Base-by-base conservation (phyloP, 345 rosid genomes). In the Boechera retrofracta region DNA sequence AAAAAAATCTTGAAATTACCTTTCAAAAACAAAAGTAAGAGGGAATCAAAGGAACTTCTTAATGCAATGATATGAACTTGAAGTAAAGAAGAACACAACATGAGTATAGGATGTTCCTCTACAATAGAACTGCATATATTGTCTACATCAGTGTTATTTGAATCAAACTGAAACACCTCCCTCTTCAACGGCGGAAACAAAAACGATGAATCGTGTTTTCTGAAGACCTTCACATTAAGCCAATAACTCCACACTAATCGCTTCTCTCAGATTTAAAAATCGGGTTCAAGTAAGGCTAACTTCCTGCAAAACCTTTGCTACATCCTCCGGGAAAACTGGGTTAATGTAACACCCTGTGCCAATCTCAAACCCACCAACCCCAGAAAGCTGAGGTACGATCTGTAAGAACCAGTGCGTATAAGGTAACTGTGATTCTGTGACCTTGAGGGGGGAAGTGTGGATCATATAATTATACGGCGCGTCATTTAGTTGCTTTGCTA, bases 401-500 rank as follows among this genome's bases (percentile, higher is more conserved):
- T 84, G 93, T 53, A 90, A 69, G 79, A 80, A 92, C 99, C 98
- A 95, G 75, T 95, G 97, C 41, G 75, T 49, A 57, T 86, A 89
- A 6, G 78, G 80, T 72, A 81, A 76, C 33, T 87, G 84, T 0
- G 83, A 78, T 29, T 79, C 78, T 0, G 80, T 64, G 45, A 81
- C 72, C 59, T 80, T 75, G 41, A 88, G 81, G 1, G 96, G 97
- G 66, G 96, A 85, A 33, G 93, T 89, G 15, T 92, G 98, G 80
- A 92, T 92, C 97, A 92, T 92, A 71, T 88, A 89, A 73, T 91
- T 88, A 84, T 85, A 92, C 0, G 96, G 96, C 0, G 89, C 97
- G n/a, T 84, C 81, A 10, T 92, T 85, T 76, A 92, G 72, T 47
- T 87, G 96, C 58, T 67, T 48, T 10, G 81, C 73, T 48, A 91